These are phyloP conservation scores for Coniochaeta ligniaria DNA, from an alignment of 2,329 filamentous ascomycete species.

Conservation along the genomic window DNA sequence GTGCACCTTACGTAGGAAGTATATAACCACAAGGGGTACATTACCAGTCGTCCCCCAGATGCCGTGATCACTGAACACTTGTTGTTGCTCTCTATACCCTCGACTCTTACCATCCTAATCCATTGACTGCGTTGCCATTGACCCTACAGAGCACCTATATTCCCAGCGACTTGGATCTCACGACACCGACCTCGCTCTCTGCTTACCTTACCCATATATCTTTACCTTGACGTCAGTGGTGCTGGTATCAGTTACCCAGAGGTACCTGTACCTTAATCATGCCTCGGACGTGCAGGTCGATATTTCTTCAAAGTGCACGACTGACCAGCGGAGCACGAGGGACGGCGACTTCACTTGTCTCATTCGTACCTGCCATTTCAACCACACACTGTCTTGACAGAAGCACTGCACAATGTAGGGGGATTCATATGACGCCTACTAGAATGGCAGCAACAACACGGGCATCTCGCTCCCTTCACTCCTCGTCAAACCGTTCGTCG, in stretches of 20 bases:
- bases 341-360: background rate
- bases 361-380: background rate
- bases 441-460: constrained; percentile 4
- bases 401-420: background rate
- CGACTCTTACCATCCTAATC: background rate
- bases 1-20: background rate
- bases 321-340: background rate
- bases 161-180: background rate
- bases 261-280: too few species aligned
- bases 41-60: background rate
- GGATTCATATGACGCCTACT: background rate
- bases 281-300: background rate
- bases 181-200: background rate
- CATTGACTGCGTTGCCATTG: background rate
- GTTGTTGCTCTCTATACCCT: background rate
- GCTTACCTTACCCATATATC: background rate
- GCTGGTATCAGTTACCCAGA: background rate
- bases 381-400: background rate
- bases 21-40: background rate
- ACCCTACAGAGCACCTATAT: background rate
- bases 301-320: background rate
- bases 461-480: constrained; percentile 19
- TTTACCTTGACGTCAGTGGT: background rate
- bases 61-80: background rate
- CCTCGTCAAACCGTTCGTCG: constrained; percentile 15